Conservation (phyloP, 108 stramenopile genomes). For the Nannochloropsis oceanica region DNA sequence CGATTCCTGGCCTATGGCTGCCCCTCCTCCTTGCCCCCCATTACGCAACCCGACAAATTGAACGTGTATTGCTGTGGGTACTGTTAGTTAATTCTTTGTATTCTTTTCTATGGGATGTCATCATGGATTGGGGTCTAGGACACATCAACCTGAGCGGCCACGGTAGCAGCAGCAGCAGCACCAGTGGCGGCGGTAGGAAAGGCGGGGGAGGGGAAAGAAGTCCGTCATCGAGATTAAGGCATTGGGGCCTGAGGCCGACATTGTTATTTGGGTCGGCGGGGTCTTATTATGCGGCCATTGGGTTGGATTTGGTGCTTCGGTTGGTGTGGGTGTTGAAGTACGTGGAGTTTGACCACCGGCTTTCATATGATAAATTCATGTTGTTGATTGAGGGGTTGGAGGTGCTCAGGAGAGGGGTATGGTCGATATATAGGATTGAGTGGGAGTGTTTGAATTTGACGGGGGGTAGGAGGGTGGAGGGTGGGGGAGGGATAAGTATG, state of each 20-base stretch:
- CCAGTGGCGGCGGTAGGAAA: neutral
- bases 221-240: neutral
- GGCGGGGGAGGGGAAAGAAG: neutral
- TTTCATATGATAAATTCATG: slow-evolving; percentile 2
- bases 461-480: neutral
- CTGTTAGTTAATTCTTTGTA: slow-evolving; percentile 24
- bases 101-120: slow-evolving; percentile 28
- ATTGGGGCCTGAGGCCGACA: slow-evolving; percentile 7
- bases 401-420: slow-evolving; percentile 20
- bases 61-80: neutral
- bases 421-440: slow-evolving; percentile 21
- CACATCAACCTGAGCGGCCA: neutral
- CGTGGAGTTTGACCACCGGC: neutral
- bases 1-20: slow-evolving; percentile 23
- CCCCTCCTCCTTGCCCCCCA: slow-evolving; percentile 17
- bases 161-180: neutral
- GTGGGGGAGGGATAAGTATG: neutral
- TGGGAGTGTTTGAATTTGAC: slow-evolving; percentile 19
- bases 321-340: slow-evolving; percentile 20
- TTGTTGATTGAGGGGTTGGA: slow-evolving; percentile 6
- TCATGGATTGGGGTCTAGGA: slow-evolving; percentile 31
- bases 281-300: slow-evolving; percentile 19
- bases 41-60: neutral
- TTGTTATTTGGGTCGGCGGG: neutral
- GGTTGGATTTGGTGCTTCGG: slow-evolving; percentile 21